Base-by-base conservation (phyloP, 1,139 yeast species). In the Debaryomyces nepalensis region DNA sequence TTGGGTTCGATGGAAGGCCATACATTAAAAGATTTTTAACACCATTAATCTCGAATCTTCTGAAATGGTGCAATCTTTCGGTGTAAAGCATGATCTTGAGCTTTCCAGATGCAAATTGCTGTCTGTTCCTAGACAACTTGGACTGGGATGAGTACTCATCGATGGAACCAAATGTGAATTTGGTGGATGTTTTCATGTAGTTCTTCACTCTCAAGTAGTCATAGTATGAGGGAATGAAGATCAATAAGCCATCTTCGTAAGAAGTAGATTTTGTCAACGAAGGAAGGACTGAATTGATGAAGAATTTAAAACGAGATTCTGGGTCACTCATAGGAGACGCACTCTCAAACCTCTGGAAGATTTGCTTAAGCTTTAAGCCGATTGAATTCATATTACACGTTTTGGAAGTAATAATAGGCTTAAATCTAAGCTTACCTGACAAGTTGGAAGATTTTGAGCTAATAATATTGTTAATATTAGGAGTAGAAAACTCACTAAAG, bases 61-160 rank as follows among this genome's bases (percentile, higher is more conserved):
- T 78, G 69, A 84, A 93, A 59, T 88, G 95, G 60, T 93, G 99
- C 61, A 91, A 71, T 73, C 99, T 85, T 56, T 93, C 98, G 0
- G 97, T 88, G 64, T 90, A 90, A 14, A 93, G 63, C 66, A 95
- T 61, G 24, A 91, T 77, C 54, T 88, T 87, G 32, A 79, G 74
- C 43, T 82, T 77, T 1, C 93, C 90, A 35, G 69, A 66, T 7
- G 70, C 70, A 58, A 93, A 93, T 29, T 75, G 68, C 5, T 88
- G 77, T 53, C 99, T 76, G 12, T 84, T 80, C 42, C 88, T 75
- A 1, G 91, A 80, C 30, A 89, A 62, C 45, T 86, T 85, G 10
- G 87, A 74, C 51, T 81, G 87, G 3, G 81, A 66, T 3, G 95
- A 75, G 63, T 93, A 93, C 64, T 93, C 99, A 57, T 90, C 95